These are phyloP conservation scores for Datura wrightii DNA, from an alignment of 257 asterid genomes.

Conservation along the genomic window DNA sequence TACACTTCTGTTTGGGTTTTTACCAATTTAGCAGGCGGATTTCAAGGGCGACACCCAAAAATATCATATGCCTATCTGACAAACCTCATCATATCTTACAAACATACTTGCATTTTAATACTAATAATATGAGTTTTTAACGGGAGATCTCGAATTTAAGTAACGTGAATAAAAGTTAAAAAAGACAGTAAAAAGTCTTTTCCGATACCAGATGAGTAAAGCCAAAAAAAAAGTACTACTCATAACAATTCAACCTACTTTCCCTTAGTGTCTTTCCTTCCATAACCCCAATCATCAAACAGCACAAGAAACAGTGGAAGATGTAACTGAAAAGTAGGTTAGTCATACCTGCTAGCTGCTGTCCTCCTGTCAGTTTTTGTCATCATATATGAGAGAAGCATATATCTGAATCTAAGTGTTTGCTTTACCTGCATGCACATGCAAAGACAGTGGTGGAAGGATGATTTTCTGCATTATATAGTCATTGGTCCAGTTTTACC, in stretches of 20 bases:
- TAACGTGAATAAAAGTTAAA: background rate
- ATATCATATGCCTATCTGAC: background rate
- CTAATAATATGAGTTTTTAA: background rate
- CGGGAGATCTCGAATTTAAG: background rate
- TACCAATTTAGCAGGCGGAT: slow-evolving; percentile 24
- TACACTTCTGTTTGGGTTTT: background rate
- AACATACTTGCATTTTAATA: background rate
- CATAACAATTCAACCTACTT: background rate
- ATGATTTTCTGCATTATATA: background rate
- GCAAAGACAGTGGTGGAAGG: background rate
- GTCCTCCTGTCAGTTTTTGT: slow-evolving; percentile 30
- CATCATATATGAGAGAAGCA: background rate
- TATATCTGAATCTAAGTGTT: background rate
- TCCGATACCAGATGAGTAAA: no score
- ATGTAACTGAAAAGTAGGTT: background rate
- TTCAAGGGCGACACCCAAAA: slow-evolving; percentile 18
- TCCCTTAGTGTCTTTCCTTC: background rate
- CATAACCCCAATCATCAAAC: background rate
- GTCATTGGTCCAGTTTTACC: background rate
- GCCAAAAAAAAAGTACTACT: background rate
- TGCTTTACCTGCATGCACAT: slow-evolving; percentile 26
- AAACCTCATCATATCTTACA: background rate
- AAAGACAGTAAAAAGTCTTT: no score
- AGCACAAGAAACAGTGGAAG: background rate
- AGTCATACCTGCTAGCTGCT: slow-evolving; percentile 18